Conservation (phyloP, 805 yeast genomes). For the Kregervanrija fluxuum region DNA sequence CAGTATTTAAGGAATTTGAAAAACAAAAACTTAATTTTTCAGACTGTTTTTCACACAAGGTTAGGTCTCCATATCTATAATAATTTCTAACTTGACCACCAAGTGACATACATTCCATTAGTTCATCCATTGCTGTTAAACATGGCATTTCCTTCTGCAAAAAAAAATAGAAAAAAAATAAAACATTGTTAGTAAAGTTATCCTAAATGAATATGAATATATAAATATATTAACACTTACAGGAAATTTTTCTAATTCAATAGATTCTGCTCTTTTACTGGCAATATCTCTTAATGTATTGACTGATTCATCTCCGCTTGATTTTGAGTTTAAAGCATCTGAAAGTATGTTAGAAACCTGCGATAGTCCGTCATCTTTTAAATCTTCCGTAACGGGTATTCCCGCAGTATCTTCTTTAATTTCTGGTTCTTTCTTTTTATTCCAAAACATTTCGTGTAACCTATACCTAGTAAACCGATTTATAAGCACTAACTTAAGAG, state of each 20-base stretch:
- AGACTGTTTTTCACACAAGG: conserved; percentile 61
- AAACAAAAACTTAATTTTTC: conserved; percentile 79
- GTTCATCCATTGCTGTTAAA: conserved; percentile 79
- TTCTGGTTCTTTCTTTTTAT: conserved; percentile 1
- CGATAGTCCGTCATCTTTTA: conserved; percentile 9
- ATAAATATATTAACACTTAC: conserved; percentile 15
- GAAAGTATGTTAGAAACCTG: conserved; percentile 14
- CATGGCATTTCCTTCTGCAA: conserved; percentile 46
- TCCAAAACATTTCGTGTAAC: conserved; percentile 9
- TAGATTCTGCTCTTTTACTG: conserved; percentile 19
- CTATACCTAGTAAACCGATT: too few relatives aligned
- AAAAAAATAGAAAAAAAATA: neutral
- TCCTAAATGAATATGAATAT: neutral
- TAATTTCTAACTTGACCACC: conserved; percentile 86
- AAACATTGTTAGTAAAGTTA: conserved; percentile 5
- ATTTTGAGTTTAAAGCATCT: neutral
- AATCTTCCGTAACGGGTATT: neutral
- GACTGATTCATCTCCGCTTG: neutral
- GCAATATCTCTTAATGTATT: conserved; percentile 22
- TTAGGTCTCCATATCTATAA: conserved; percentile 76
- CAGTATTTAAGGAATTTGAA: conserved; percentile 46
- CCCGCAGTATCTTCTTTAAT: too few relatives aligned
- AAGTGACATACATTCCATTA: conserved; percentile 77
- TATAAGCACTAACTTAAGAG: too few relatives aligned
- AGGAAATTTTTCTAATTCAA: conserved; percentile 25